phyloP scores from a whole-genome alignment of 495 filamentous ascomycete genomes.

The Penicillium salamii region DNA sequence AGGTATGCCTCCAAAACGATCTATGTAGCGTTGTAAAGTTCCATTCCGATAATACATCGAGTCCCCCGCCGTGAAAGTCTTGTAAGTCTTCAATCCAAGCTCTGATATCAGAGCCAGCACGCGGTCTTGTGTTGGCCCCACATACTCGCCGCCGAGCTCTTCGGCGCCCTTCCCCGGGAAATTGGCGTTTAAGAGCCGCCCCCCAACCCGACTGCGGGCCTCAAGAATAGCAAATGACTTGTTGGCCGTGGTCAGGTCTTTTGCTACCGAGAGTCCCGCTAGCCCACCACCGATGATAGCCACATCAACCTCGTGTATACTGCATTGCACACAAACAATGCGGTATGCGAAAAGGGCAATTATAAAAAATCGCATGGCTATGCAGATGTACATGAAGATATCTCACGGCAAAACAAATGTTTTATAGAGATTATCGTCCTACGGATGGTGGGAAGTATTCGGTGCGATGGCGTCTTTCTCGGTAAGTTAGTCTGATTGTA shows the following conservation, averaged over 20 bases:
- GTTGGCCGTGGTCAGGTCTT: slow-evolving; percentile 10
- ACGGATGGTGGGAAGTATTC: too few relatives aligned
- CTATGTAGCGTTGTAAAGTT: slow-evolving; percentile 1
- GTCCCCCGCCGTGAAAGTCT: slow-evolving; percentile 11
- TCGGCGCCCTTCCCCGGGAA: not conserved
- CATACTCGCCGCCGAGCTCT: slow-evolving; percentile 15
- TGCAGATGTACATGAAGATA: too few relatives aligned
- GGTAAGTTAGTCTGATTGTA: too few relatives aligned
- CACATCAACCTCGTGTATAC: slow-evolving; percentile 7
- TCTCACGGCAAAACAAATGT: too few relatives aligned
- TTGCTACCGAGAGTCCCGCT: slow-evolving; percentile 17
- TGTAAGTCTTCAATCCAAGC: slow-evolving; percentile 7
- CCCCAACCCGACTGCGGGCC: slow-evolving; percentile 22
- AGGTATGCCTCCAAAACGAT: not conserved
- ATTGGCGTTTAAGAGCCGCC: slow-evolving; percentile 8
- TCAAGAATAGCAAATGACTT: slow-evolving; percentile 17
- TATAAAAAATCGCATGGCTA: not conserved
- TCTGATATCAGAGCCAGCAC: slow-evolving; percentile 9
- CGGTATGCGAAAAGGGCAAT: too few relatives aligned
- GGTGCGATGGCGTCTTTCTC: too few relatives aligned
- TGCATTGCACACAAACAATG: too few relatives aligned
- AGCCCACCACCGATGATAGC: slow-evolving; percentile 22
- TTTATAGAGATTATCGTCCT: too few relatives aligned
- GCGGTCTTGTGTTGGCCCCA: slow-evolving; percentile 16
- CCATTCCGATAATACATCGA: slow-evolving; percentile 9